Conservation (phyloP, 441 rosid genomes). For the Aleurites moluccanus region DNA sequence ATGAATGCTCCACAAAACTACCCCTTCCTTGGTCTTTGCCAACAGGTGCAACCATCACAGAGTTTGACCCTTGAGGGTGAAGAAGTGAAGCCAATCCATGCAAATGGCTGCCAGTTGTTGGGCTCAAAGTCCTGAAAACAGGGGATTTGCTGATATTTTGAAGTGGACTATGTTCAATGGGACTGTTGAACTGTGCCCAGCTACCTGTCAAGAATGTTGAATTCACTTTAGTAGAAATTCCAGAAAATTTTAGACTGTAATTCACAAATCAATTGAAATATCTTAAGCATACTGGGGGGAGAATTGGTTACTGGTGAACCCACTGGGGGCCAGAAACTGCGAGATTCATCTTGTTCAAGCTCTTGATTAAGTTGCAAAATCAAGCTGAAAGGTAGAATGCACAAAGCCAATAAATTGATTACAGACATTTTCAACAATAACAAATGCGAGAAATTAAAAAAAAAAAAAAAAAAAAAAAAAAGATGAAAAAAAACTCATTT, state of each 20-base stretch:
- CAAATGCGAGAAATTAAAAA: constrained; percentile 6
- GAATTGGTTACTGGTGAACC: constrained; percentile 86
- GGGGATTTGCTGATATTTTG: constrained; percentile 78
- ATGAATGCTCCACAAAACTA: constrained; percentile 42
- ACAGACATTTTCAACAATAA: not conserved
- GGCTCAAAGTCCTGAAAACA: constrained; percentile 56
- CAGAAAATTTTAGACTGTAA: not conserved
- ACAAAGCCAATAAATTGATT: constrained; percentile 6
- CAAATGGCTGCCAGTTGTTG: constrained; percentile 56
- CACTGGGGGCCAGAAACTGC: constrained; percentile 57
- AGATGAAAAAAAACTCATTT: not conserved
- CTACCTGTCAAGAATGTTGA: constrained; percentile 50
- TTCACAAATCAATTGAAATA: constrained; percentile 16
- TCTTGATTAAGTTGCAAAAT: constrained; percentile 91
- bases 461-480: too few species aligned
- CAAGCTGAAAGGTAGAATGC: constrained; percentile 50
- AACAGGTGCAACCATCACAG: constrained; percentile 71
- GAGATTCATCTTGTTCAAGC: constrained; percentile 80
- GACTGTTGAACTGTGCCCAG: constrained; percentile 83
- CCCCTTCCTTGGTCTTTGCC: constrained; percentile 72
- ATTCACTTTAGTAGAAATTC: constrained; percentile 21
- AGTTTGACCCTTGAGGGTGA: constrained; percentile 54
- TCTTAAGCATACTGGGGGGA: constrained; percentile 69
- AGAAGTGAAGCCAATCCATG: constrained; percentile 89
- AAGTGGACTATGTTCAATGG: constrained; percentile 68